Percentiles rank a stretch among this genome's conserved stretches.
Evolutionary conservation across 352 stramenopile genomes (phyloP).

Genomic region (Phytophthora citricola): DNA sequence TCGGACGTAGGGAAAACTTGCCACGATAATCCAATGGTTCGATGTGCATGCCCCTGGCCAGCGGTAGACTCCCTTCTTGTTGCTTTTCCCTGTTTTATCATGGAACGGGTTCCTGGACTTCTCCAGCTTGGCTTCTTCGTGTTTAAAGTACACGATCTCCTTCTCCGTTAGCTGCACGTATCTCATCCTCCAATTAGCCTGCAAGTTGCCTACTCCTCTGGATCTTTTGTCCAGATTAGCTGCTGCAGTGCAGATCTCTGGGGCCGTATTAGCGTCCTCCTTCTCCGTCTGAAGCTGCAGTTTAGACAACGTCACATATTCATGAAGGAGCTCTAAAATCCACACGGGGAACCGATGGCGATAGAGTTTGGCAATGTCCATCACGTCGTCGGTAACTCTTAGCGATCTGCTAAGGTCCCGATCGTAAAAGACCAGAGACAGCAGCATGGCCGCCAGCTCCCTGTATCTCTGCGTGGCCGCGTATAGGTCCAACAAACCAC

Average conservation of each 20-base stretch:
- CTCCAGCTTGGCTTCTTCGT: conserved; percentile 59
- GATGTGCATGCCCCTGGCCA: conserved; percentile 51
- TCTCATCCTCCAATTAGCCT: conserved; percentile 80
- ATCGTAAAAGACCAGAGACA: conserved; percentile 61
- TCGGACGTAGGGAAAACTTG: conserved; percentile 67
- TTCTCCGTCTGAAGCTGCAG: conserved; percentile 64
- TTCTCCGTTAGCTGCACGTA: conserved; percentile 56
- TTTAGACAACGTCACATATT: conserved; percentile 65
- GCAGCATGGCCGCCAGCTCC: conserved; percentile 62
- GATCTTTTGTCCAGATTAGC: conserved; percentile 71
- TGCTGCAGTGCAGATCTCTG: conserved; percentile 36
- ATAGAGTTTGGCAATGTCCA: conserved; percentile 53
- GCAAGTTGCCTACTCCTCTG: conserved; percentile 52
- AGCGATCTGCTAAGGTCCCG: conserved; percentile 40
- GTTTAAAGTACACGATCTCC: conserved; percentile 69
- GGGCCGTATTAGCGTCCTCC: conserved; percentile 52
- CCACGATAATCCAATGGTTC: conserved; percentile 61
- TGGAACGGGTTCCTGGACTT: conserved; percentile 67
- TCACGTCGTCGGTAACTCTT: conserved; percentile 56
- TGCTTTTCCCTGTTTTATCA: conserved; percentile 51
- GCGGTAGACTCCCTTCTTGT: conserved; percentile 50
- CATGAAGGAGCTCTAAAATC: conserved; percentile 61
- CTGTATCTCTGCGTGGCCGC: conserved; percentile 54
- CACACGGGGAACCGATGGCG: conserved; percentile 58
- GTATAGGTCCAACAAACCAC: conserved; percentile 53